Percentiles rank a stretch among this genome's conserved stretches.
These are phyloP conservation scores for Lonicera japonica DNA, from an alignment of 129 eudicot genomes.

Conservation along the genomic window DNA sequence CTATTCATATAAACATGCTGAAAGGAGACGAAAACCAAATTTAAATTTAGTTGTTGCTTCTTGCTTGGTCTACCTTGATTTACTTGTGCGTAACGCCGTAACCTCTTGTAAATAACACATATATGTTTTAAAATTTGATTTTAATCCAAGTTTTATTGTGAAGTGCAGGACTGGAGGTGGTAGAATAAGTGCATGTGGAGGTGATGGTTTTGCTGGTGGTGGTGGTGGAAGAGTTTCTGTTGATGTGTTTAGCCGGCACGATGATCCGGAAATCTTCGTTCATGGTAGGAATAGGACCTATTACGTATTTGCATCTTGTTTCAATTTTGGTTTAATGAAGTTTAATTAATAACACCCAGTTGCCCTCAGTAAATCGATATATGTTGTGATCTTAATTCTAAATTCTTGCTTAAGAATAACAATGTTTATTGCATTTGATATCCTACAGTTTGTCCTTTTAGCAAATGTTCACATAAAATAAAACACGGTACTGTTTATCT, in stretches of 20 bases:
- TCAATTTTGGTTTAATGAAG: constrained; percentile 7
- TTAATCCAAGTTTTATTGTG: constrained; percentile 12
- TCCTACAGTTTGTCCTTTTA: too few relatives aligned
- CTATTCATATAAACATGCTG: too few relatives aligned
- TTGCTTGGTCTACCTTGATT: not conserved
- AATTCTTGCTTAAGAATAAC: too few relatives aligned
- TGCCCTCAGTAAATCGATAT: too few relatives aligned
- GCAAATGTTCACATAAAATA: too few relatives aligned
- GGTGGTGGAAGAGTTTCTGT: constrained; percentile 95
- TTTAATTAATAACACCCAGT: too few relatives aligned
- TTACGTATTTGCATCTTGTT: constrained; percentile 2
- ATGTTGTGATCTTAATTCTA: too few relatives aligned
- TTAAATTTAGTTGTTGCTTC: not conserved
- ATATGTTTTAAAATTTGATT: not conserved
- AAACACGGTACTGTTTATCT: too few relatives aligned
- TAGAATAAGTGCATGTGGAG: constrained; percentile 77
- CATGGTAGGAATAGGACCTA: constrained; percentile 79
- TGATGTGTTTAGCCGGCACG: constrained; percentile 95
- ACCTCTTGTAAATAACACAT: not conserved
- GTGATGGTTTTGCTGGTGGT: constrained; percentile 93
- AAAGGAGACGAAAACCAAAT: too few relatives aligned
- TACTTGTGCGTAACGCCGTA: not conserved
- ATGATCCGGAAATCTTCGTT: constrained; percentile 58
- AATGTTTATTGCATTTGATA: too few relatives aligned
- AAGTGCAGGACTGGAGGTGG: constrained; percentile 88